These are phyloP conservation scores for Dichomitus squalens DNA, from an alignment of 1,284 basidiomycete species.

Conservation along the genomic window DNA sequence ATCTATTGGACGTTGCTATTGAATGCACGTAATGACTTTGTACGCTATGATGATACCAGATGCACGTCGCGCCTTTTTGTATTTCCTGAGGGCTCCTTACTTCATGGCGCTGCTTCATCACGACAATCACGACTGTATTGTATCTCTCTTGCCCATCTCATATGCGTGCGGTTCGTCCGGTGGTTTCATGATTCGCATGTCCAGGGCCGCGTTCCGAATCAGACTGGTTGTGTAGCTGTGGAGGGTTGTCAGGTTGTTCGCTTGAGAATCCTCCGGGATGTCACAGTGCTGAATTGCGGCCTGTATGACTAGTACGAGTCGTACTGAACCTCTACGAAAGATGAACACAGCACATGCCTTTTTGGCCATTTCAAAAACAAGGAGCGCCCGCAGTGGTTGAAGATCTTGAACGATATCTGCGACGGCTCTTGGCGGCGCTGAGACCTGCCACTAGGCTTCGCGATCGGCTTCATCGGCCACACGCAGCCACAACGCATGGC, in stretches of 20 bases:
- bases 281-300: too few species aligned
- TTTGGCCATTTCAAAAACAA: not conserved
- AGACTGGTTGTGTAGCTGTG: not conserved
- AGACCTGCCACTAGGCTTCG: too few species aligned
- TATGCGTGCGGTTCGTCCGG: not conserved
- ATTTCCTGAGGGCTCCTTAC: not conserved
- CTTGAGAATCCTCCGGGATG: too few species aligned
- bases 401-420: not conserved
- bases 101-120: not conserved
- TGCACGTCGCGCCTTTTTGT: not conserved
- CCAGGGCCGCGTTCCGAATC: not conserved
- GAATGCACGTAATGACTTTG: not conserved
- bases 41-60: not conserved
- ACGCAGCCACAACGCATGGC: too few species aligned
- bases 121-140: slow-evolving; percentile 4
- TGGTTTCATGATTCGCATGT: not conserved
- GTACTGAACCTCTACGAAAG: not conserved
- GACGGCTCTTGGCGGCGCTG: too few species aligned
- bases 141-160: not conserved
- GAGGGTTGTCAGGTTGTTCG: too few species aligned
- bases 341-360: not conserved
- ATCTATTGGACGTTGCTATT: too few species aligned
- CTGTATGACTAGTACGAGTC: not conserved
- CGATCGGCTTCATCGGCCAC: too few species aligned
- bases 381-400: not conserved